Evolutionary conservation across 352 stramenopile genomes (phyloP).

Genomic region (Blastocystis sp.): DNA sequence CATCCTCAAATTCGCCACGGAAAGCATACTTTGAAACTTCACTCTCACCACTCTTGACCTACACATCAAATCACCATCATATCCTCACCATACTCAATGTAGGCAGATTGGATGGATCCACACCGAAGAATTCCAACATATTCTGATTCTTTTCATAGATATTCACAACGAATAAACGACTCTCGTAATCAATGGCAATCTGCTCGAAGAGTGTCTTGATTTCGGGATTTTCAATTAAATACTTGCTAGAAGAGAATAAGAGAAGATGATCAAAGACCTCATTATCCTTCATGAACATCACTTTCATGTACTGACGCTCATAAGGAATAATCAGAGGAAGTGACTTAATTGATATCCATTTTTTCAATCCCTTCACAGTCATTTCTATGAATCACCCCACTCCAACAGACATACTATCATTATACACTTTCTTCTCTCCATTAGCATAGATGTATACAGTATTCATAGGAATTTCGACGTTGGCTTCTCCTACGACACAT

Average conservation of each 20-base stretch:
- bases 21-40: constrained; percentile 19
- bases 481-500: not conserved
- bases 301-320: not conserved
- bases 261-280: not conserved
- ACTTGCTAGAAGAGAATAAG: constrained; percentile 1
- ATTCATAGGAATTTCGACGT: constrained; percentile 23
- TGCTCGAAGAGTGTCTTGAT: not conserved
- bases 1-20: not conserved
- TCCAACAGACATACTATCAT: not conserved
- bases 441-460: not conserved
- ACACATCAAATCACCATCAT: not conserved
- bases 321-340: constrained; percentile 29
- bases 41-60: constrained; percentile 15
- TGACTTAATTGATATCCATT: constrained; percentile 24
- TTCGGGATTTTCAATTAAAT: constrained; percentile 16
- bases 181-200: constrained; percentile 17
- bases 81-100: not conserved
- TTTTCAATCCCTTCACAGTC: constrained; percentile 54
- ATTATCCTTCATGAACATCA: constrained; percentile 27
- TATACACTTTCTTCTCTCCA: constrained; percentile 19
- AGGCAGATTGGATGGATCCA: not conserved
- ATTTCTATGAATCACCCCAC: constrained; percentile 6
- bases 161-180: constrained; percentile 35
- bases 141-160: not conserved
- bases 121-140: constrained; percentile 39